Base-by-base conservation (phyloP, 2,329 filamentous ascomycete species). In the Venturia pyrina region DNA sequence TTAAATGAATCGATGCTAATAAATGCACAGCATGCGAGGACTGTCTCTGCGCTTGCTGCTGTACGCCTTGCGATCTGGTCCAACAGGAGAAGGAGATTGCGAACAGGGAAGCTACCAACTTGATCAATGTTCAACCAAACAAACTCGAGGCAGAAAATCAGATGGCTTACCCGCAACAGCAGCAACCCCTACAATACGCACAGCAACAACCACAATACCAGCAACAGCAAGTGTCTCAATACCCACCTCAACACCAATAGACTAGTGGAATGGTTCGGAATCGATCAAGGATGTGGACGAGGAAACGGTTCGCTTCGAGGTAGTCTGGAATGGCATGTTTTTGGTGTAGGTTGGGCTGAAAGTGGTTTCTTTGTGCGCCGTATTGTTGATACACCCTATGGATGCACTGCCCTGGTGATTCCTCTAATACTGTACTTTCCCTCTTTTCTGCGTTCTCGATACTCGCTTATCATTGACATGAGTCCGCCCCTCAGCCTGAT, bases 11-110 rank as follows among this genome's bases (percentile, higher is more conserved):
- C 24, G 15, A 19, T 28, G n/a, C 57, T 66, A 17, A 48, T 8
- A 11, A 43, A 13, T 44, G 3, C 5, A 59, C n/a, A 65, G 72
- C 66, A 11, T 75, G 73, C 69, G 72, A 68, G 15, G 74, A 75
- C 66, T 75, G 73, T 66, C 66, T 74, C 34, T 75, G 73, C 62
- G 72, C 74, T 5, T 75, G 72, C 69, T 75, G 71, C 69, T 75
- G 74, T 67, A 44, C 15, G n/a, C 72, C 72, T 15, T 75, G 74
- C 67, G 73, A 75, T 69, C 62, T 74, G 21, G 69, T 69, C 19
- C 74, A 75, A 68, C 73, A 75, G 63, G 73, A 74, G 7, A 75
- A 75, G 68, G 74, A 75, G 64, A 66, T 68, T 11, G 53, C 68
- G 62, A 73, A 74, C 24, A 56, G 64, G 34, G 61, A 64, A 34